Evolutionary conservation across 208 protist genomes (phyloP).

Genomic region (Borovskyia barvae): DNA sequence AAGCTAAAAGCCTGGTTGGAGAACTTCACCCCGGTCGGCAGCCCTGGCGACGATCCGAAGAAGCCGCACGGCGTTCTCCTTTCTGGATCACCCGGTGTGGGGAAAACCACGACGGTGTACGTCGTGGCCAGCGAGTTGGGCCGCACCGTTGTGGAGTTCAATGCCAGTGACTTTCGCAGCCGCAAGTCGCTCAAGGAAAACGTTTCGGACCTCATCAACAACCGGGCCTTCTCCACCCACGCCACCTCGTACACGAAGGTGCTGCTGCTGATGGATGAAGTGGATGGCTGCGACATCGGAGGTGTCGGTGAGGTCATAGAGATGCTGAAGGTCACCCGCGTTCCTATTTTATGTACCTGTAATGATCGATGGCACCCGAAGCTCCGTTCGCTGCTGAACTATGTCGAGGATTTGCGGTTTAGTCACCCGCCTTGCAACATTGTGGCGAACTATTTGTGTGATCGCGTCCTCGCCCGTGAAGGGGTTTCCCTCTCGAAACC

Average conservation of each 20-base stretch:
- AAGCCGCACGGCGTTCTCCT: conserved; percentile 83
- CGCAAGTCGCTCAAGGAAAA: conserved; percentile 89
- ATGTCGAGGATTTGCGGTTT: conserved; percentile 96
- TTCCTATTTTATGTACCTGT: conserved; percentile 99
- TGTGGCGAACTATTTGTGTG: conserved; percentile 86
- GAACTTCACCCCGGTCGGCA: conserved; percentile 74
- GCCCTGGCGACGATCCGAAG: conserved; percentile 34
- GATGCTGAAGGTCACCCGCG: conserved; percentile 91
- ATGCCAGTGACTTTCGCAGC: conserved; percentile 98
- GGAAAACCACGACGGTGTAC: conserved; percentile 98
- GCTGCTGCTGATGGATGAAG: conserved; percentile 99
- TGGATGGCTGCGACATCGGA: conserved; percentile 99
- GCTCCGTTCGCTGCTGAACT: conserved; percentile 92
- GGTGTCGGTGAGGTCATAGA: conserved; percentile 95
- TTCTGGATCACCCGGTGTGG: conserved; percentile 98
- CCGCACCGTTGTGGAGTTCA: conserved; percentile 97
- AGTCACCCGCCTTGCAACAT: conserved; percentile 81
- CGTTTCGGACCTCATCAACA: conserved; percentile 71
- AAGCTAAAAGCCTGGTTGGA: conserved; percentile 92
- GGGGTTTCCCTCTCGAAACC: conserved; percentile 80
- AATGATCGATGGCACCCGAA: conserved; percentile 97
- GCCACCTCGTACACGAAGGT: conserved; percentile 70
- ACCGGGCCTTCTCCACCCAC: conserved; percentile 66
- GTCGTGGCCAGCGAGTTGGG: conserved; percentile 88
- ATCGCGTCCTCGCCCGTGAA: conserved; percentile 90